These are phyloP conservation scores for Tricholoma saponaceum DNA, from an alignment of 768 basidiomycete genomes.

Conservation along the genomic window DNA sequence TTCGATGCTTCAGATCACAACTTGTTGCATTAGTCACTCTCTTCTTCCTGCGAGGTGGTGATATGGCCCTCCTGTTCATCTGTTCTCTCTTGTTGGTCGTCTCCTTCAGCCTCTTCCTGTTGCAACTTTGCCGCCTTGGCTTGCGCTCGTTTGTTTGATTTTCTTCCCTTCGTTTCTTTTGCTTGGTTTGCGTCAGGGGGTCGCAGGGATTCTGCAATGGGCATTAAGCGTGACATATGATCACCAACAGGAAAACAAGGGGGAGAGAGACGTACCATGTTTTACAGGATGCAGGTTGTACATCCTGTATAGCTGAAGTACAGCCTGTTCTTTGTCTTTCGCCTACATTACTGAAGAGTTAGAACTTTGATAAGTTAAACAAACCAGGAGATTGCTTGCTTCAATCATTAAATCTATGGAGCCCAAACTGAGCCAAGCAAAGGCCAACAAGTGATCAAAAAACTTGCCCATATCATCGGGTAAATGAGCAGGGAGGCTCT, in stretches of 20 bases:
- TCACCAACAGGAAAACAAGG: not conserved
- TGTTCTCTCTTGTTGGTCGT: not conserved
- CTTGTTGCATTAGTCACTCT: too few species aligned
- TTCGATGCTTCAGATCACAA: too few species aligned
- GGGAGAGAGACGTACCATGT: too few species aligned
- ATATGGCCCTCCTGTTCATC: not conserved
- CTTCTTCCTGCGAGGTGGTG: too few species aligned
- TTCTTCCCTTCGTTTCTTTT: slow-evolving; percentile 42
- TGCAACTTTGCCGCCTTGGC: slow-evolving; percentile 11
- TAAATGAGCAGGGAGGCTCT: slow-evolving; percentile 56
- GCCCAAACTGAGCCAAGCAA: slow-evolving; percentile 9
- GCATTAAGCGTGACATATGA: not conserved
- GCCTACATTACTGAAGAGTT: slow-evolving; percentile 33
- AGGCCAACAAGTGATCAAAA: slow-evolving; percentile 7
- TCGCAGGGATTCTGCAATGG: slow-evolving; percentile 35
- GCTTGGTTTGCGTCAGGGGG: slow-evolving; percentile 38
- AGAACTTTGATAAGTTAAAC: not conserved
- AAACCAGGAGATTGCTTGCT: slow-evolving; percentile 19
- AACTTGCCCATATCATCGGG: slow-evolving; percentile 63
- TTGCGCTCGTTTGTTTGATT: slow-evolving; percentile 33
- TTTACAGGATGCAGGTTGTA: slow-evolving; percentile 68
- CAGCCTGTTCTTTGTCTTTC: slow-evolving; percentile 92
- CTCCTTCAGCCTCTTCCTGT: not conserved
- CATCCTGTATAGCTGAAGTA: slow-evolving; percentile 77
- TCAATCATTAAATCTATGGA: slow-evolving; percentile 82